Evolutionary conservation across 352 stramenopile species (phyloP).

Genomic region (Globisporangium cystogenes): DNA sequence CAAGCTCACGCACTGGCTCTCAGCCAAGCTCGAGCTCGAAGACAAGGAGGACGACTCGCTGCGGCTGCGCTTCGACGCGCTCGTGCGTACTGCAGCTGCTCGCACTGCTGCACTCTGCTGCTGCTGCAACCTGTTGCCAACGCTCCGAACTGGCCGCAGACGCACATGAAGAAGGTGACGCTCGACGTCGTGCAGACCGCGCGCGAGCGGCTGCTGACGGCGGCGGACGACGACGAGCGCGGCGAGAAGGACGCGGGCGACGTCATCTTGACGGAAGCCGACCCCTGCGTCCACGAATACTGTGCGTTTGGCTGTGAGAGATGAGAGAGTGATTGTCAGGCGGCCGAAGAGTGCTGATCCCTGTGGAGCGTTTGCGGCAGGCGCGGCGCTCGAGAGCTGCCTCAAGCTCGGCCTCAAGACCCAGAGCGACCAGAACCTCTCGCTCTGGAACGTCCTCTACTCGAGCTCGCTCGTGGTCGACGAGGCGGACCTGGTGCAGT

Average conservation of each 20-base stretch:
- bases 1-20: conserved; percentile 62
- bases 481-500: conserved; percentile 59
- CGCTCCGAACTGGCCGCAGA: conserved; percentile 16
- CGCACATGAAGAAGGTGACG: conserved; percentile 64
- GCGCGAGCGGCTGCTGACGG: conserved; percentile 15
- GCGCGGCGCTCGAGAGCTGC: conserved; percentile 51
- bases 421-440: conserved; percentile 36
- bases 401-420: conserved; percentile 53
- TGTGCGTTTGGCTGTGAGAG: no score
- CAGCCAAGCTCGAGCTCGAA: conserved; percentile 51
- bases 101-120: neutral
- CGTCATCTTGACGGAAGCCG: conserved; percentile 39
- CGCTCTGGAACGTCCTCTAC: conserved; percentile 71
- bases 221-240: neutral
- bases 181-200: conserved; percentile 42
- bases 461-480: conserved; percentile 70
- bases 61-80: conserved; percentile 48
- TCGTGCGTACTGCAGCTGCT: conserved; percentile 26
- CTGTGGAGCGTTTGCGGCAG: conserved; percentile 10
- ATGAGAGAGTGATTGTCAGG: neutral
- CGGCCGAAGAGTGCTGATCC: neutral
- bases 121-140: neutral
- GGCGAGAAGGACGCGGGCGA: neutral
- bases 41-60: conserved; percentile 46
- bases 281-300: conserved; percentile 53